Evolutionary conservation across 495 filamentous ascomycete genomes (phyloP), one percentile per base, ranked within the genome.

Genomic region (Aeminium ludgeri): DNA sequence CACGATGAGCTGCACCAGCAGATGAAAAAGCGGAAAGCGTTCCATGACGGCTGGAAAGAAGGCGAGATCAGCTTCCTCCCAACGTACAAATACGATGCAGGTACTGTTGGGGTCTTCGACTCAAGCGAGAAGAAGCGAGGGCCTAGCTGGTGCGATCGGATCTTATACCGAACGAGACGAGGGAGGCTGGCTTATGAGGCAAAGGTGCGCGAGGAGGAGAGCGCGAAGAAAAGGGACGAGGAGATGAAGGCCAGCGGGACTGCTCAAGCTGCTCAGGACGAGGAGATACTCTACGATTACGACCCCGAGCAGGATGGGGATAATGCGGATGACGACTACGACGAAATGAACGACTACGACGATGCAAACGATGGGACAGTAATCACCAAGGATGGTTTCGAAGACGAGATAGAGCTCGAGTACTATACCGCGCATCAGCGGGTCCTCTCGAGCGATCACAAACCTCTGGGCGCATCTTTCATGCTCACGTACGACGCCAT

Each of bases 121-220:
- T 81, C 85, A 0, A 92, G 84, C 45, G 91, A 94, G 50, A 99
- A 96, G 65, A 73, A 77, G 37, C 68, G 91, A 36, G 78, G 80
- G 11, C 91, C 91, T 3, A 92, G 85, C 55, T 99, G 87, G 87
- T 99, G 91, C 56, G 91, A 99, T 59, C 77, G 91, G n/a, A 86
- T 99, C 34, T 60, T 99, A 0, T 99, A 71, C 52, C 72, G 86
- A 27, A 82, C 82, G 1, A 72, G 78, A 29, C 71, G 65, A 37
- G 79, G 85, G 48, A 76, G 67, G 41, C 55, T 77, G 3, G 68
- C 65, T n/a, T 82, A 86, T 51, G 74, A 86, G n/a, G 63, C 61
- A 38, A 76, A 72, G 41, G 53, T 68, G 2, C 63, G 66, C 39
- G 78, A 85, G 43, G 68, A 76, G 38, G 70, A 77, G 36, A 66